Base-by-base conservation (phyloP, 305 asterid genomes). In the Fraxinus platypoda region DNA sequence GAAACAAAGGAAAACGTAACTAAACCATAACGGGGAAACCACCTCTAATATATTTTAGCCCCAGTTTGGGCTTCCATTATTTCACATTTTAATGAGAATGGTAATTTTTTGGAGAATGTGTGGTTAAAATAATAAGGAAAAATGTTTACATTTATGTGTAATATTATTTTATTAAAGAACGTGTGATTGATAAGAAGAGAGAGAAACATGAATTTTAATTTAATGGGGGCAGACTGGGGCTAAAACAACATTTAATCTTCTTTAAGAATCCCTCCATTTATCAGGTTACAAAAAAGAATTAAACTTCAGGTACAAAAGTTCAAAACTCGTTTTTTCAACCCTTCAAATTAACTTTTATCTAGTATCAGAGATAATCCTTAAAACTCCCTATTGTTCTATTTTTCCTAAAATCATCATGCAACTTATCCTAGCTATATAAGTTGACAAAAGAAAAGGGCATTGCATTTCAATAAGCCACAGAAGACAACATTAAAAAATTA, bases 1-100 rank as follows among this genome's bases (percentile, higher is more conserved):
- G 25, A 86, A 83, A 78, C 34, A 82, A 80, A 31, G 17, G 28
- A 78, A 83, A 35, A 12, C 64, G 59, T 19, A 72, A 80, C 26
- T 9, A 30, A 78, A 81, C 38, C 46, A 79, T 28, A 19, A 33
- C 15, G 15, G 75, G 81, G 78, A 75, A n/a, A 81, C 43, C 72
- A 21, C 76, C 75, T 59, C 64, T 13, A 80, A 59, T 59, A 19
- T 19, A 57, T 57, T 19, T 54, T 57, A 43, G 52, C 52, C 49
- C 49, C 52, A 43, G 1, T 43, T 43, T 43, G 52, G 52, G 52
- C 1, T 43, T 43, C 52, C 52, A 43, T 43, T 43, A 11, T 43
- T 43, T 43, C 52, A 43, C 52, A 43, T 43, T 43, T 43, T 43
- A 43, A 43, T 11, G 17, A 38, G 46, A 43, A 43, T 43, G 12